A percentile compares a stretch with the other conserved stretches of the same genome.
phyloP scores from a whole-genome alignment of 2,329 filamentous ascomycete genomes.

The Alternaria consortialis region DNA sequence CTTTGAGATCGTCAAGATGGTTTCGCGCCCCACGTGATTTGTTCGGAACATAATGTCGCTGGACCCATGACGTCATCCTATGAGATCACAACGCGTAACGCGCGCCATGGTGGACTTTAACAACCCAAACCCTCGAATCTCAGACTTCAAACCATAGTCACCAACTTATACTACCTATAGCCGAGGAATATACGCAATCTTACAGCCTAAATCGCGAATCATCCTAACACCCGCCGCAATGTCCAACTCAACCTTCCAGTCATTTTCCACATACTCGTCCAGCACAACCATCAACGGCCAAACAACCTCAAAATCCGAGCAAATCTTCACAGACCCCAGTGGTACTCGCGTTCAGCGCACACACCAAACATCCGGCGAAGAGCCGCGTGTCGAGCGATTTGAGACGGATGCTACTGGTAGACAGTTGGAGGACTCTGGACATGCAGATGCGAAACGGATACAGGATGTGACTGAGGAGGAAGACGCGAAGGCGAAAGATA shows the following conservation, averaged over 20 bases:
- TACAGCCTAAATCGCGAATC: too few species aligned
- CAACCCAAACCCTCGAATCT: not conserved
- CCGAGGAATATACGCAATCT: not conserved
- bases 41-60: not conserved
- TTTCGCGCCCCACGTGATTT: not conserved
- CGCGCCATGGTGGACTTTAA: not conserved
- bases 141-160: not conserved
- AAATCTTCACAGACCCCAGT: conserved; percentile 36
- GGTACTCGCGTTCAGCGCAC: conserved; percentile 41
- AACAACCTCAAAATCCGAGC: conserved; percentile 37
- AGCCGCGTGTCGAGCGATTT: conserved; percentile 35
- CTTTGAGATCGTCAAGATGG: not conserved
- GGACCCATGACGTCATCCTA: conserved; percentile 22
- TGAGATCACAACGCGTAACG: conserved; percentile 18
- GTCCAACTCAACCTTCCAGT: conserved; percentile 36
- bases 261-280: conserved; percentile 36
- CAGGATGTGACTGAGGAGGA: conserved; percentile 47
- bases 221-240: conserved; percentile 13
- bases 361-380: conserved; percentile 39
- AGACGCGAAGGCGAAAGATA: conserved; percentile 45
- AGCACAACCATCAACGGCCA: conserved; percentile 40
- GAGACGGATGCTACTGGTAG: conserved; percentile 35
- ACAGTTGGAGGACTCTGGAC: conserved; percentile 21
- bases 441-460: conserved; percentile 28
- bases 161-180: not conserved